Conservation (phyloP, 2,329 filamentous ascomycete genomes). For the Penicillium sp. region DNA sequence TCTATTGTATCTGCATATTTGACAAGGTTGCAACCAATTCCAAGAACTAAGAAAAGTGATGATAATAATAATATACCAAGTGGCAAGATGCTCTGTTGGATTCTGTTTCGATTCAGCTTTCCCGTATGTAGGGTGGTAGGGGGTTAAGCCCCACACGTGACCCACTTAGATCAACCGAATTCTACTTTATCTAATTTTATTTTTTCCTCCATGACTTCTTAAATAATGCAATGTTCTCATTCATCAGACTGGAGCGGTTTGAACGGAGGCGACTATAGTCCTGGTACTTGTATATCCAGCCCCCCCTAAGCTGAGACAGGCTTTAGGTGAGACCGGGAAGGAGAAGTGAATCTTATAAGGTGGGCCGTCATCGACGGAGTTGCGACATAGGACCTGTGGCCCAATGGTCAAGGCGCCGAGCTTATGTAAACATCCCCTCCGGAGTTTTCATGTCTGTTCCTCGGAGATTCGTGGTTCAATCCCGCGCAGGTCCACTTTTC, state of each 20-base stretch:
- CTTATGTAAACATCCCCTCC: neutral
- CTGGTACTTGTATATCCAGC: neutral
- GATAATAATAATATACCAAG: neutral
- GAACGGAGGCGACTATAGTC: neutral
- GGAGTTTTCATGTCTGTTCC: neutral
- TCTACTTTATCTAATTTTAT: neutral
- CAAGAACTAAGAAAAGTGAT: neutral
- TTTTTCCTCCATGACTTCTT: neutral
- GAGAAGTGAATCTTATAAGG: neutral
- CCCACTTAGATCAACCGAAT: neutral
- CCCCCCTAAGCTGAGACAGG: neutral
- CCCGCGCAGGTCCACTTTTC: conserved; percentile 3
- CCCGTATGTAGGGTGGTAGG: neutral
- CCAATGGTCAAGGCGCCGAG: conserved; percentile 1
- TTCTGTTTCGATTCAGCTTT: neutral
- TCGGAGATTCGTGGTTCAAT: conserved; percentile 4
- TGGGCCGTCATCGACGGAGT: neutral
- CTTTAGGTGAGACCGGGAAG: neutral
- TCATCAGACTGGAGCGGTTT: neutral
- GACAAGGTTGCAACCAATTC: neutral
- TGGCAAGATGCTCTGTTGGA: neutral
- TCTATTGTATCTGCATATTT: neutral
- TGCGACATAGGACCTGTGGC: neutral
- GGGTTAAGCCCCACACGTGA: neutral
- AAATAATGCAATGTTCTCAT: neutral